Evolutionary conservation across 2,329 filamentous ascomycete species (phyloP).

Genomic region (Claviceps spartinae): DNA sequence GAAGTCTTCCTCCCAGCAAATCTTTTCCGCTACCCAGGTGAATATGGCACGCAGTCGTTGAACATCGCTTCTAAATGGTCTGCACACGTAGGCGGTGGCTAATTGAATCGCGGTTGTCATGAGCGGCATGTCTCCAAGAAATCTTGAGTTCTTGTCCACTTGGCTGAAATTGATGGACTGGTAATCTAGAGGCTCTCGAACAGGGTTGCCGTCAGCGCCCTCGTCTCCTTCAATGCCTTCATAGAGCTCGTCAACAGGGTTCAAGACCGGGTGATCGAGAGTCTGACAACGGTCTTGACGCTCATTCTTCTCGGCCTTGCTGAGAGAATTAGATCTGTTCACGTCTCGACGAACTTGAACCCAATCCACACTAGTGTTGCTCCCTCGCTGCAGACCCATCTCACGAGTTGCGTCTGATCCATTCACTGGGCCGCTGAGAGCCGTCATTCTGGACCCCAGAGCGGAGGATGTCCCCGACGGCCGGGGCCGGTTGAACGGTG

Average conservation of each 20-base stretch:
- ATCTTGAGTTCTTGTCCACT: conserved; percentile 92
- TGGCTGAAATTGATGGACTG: conserved; percentile 64
- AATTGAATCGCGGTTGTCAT: conserved; percentile 70
- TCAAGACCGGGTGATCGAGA: conserved; percentile 80
- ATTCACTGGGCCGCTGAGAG: conserved; percentile 21
- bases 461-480: conserved; percentile 19
- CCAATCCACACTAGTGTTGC: conserved; percentile 55
- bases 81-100: conserved; percentile 83
- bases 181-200: conserved; percentile 74
- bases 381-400: conserved; percentile 48
- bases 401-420: conserved; percentile 48
- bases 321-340: conserved; percentile 87
- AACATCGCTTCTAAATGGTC: conserved; percentile 87
- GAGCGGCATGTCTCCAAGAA: conserved; percentile 70
- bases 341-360: conserved; percentile 95
- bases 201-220: conserved; percentile 67
- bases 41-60: conserved; percentile 90
- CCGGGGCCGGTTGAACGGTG: conserved; percentile 29
- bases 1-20: conserved; percentile 90
- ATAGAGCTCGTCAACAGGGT: conserved; percentile 79
- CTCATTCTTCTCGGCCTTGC: conserved; percentile 74
- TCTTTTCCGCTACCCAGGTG: conserved; percentile 91
- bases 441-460: conserved; percentile 31
- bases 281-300: conserved; percentile 83
- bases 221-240: conserved; percentile 83